Conservation (phyloP, 1,284 basidiomycete genomes). For the Mycena sp. region DNA sequence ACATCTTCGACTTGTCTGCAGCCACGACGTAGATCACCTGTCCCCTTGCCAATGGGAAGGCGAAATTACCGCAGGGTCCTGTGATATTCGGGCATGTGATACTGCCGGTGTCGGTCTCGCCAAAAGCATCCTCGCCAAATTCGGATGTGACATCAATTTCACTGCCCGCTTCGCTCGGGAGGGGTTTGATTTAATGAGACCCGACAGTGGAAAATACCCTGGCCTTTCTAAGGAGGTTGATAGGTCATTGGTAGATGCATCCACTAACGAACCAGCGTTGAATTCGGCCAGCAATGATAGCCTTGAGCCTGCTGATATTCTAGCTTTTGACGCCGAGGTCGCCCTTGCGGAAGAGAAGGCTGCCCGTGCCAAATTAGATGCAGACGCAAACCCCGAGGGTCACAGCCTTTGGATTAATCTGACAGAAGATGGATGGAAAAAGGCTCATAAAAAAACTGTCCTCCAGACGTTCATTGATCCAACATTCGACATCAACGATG, state of each 20-base stretch:
- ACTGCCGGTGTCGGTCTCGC: background rate
- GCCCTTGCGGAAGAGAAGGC: background rate
- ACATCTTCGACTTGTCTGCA: conserved; percentile 26
- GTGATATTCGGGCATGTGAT: conserved; percentile 29
- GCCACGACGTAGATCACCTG: conserved; percentile 32
- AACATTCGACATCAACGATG: no score
- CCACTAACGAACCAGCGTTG: conserved; percentile 6
- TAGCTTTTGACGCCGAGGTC: no score
- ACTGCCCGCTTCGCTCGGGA: background rate
- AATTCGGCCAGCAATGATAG: background rate
- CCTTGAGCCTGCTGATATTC: no score
- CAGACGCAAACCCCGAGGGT: background rate
- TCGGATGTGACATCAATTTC: no score
- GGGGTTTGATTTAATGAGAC: conserved; percentile 7
- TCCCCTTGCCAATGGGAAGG: conserved; percentile 29
- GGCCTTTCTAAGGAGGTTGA: no score
- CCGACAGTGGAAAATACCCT: conserved; percentile 11
- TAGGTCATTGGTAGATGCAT: conserved; percentile 31
- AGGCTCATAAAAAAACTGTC: no score
- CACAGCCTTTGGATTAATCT: conserved; percentile 33
- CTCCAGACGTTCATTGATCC: no score
- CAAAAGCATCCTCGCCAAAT: background rate
- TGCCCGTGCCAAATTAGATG: background rate
- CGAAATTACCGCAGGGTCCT: conserved; percentile 25
- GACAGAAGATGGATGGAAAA: conserved; percentile 17